A percentile compares a stretch with the other conserved stretches of the same genome.
Evolutionary conservation across 805 yeast species (phyloP).

Genomic region (Millerozyma miso): DNA sequence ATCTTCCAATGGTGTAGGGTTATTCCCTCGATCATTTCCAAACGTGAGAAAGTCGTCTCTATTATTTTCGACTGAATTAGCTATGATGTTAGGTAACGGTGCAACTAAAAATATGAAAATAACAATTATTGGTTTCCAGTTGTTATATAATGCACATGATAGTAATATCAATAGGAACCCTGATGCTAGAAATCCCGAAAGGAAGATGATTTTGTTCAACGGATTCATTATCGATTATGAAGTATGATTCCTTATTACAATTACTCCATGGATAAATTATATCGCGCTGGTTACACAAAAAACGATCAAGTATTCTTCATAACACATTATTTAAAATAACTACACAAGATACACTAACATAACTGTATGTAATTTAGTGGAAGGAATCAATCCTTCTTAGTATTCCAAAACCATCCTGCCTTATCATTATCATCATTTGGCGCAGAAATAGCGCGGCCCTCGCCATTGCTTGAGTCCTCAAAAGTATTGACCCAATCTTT

Average conservation of each 20-base stretch:
- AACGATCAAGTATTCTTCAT: neutral
- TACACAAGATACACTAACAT: neutral
- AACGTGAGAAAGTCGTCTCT: conserved; percentile 43
- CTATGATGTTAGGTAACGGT: conserved; percentile 41
- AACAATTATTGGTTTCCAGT: conserved; percentile 41
- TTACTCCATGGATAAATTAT: neutral
- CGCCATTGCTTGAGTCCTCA: conserved; percentile 17
- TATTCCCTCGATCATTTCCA: conserved; percentile 35
- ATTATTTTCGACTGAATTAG: conserved; percentile 31
- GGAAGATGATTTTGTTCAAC: conserved; percentile 42
- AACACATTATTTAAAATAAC: neutral
- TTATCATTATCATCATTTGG: conserved; percentile 1
- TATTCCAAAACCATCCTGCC: conserved; percentile 21
- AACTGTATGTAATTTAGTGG: neutral
- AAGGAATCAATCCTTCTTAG: conserved; percentile 2
- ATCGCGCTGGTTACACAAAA: neutral
- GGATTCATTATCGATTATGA: conserved; percentile 33
- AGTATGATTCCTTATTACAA: neutral
- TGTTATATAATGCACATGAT: conserved; percentile 43
- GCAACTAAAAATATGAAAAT: conserved; percentile 40
- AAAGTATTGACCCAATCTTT: conserved; percentile 28
- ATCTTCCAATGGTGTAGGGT: conserved; percentile 36
- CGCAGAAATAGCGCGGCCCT: conserved; percentile 2
- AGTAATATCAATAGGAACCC: conserved; percentile 41
- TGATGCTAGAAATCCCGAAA: conserved; percentile 42